Evolutionary conservation across 306 rosid species (phyloP).

Genomic region (Cicer bijugum): DNA sequence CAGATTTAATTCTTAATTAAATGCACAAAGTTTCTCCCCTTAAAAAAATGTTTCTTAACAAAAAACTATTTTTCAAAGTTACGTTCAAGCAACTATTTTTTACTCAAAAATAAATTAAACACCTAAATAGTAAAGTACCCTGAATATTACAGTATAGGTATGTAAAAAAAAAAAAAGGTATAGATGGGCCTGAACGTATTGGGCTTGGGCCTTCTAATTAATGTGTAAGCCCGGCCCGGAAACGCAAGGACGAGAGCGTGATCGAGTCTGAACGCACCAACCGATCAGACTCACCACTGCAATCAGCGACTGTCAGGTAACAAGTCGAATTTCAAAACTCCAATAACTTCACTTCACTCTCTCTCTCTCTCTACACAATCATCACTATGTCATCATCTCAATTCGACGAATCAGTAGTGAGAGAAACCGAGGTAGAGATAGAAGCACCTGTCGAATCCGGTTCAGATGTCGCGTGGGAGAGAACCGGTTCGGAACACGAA

Average conservation of each 20-base stretch:
- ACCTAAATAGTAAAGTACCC: no score
- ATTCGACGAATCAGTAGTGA: constrained; percentile 19
- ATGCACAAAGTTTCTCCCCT: no score
- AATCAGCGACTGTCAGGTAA: constrained; percentile 43
- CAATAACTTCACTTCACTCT: not conserved
- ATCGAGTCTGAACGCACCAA: constrained; percentile 41
- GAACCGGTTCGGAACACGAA: constrained; percentile 65
- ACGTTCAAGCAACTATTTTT: no score
- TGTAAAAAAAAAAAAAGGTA: no score
- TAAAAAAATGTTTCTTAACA: no score
- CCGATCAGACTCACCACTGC: constrained; percentile 48
- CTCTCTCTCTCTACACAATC: constrained; percentile 21
- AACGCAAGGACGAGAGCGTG: not conserved
- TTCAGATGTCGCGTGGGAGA: constrained; percentile 46
- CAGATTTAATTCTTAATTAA: no score
- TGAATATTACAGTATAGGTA: no score
- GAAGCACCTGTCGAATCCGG: constrained; percentile 46
- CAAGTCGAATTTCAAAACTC: constrained; percentile 29
- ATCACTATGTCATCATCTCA: constrained; percentile 30
- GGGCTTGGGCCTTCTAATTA: not conserved
- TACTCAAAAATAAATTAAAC: no score
- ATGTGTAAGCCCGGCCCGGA: constrained; percentile 8
- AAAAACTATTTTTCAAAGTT: no score
- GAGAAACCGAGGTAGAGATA: constrained; percentile 25
- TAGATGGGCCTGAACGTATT: not conserved